phyloP scores from a whole-genome alignment of 2,329 filamentous ascomycete genomes.

The Cercospora sp. region DNA sequence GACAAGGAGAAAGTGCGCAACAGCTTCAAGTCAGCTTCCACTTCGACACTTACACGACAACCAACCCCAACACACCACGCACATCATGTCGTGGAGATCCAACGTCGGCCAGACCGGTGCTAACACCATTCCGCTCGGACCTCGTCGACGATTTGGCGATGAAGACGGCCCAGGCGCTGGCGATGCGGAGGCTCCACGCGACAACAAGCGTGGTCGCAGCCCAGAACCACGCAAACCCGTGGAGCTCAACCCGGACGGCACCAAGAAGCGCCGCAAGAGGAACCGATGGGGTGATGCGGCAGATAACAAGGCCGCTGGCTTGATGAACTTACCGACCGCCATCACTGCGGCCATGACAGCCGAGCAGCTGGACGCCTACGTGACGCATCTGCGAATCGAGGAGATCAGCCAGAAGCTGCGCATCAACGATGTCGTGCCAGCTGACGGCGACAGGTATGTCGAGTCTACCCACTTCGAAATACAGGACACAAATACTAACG shows the following conservation, averaged over 20 bases:
- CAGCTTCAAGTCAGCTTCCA: slow-evolving; percentile 1
- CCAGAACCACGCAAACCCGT: slow-evolving; percentile 52
- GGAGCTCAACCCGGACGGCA: slow-evolving; percentile 63
- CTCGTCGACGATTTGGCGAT: slow-evolving; percentile 73
- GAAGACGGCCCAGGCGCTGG: slow-evolving; percentile 48
- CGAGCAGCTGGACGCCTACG: slow-evolving; percentile 97
- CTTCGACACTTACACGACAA: slow-evolving; percentile 8
- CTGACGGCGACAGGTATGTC: slow-evolving; percentile 88
- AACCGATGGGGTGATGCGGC: slow-evolving; percentile 97
- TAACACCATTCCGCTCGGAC: slow-evolving; percentile 95
- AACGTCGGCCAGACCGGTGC: slow-evolving; percentile 88
- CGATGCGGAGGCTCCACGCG: slow-evolving; percentile 40
- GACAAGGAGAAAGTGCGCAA: not conserved
- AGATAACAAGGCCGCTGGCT: slow-evolving; percentile 96
- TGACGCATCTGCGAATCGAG: slow-evolving; percentile 92
- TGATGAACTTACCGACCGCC: slow-evolving; percentile 95
- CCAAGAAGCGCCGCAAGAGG: slow-evolving; percentile 92
- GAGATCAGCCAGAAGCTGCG: slow-evolving; percentile 99
- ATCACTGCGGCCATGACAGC: slow-evolving; percentile 98
- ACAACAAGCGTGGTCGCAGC: slow-evolving; percentile 84
- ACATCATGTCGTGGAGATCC: slow-evolving; percentile 63
- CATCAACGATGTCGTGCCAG: slow-evolving; percentile 97
- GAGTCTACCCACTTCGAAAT: not conserved
- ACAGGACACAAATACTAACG: slow-evolving; percentile 12
- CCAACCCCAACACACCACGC: slow-evolving; percentile 8